Percentiles rank a stretch among this genome's conserved stretches.
phyloP scores from a whole-genome alignment of 805 yeast species.

The Metschnikowia cerradonensis region DNA sequence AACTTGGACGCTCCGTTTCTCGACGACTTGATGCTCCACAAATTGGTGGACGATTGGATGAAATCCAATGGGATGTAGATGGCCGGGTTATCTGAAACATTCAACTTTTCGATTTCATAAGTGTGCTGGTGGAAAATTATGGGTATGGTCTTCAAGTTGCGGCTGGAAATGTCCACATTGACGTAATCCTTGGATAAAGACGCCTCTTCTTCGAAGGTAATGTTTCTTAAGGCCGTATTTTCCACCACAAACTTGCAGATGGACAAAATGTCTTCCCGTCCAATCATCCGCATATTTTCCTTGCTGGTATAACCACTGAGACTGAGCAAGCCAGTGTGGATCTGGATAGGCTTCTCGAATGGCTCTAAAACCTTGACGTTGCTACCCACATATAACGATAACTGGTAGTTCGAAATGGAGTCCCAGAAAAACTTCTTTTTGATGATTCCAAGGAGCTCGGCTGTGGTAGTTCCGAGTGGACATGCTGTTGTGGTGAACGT shows the following conservation, averaged over 20 bases:
- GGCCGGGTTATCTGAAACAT: slow-evolving; percentile 84
- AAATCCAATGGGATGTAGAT: slow-evolving; percentile 80
- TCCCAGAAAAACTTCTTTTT: slow-evolving; percentile 76
- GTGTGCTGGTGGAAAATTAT: slow-evolving; percentile 76
- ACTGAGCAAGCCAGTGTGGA: slow-evolving; percentile 68
- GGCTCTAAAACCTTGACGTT: slow-evolving; percentile 67
- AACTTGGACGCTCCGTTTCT: slow-evolving; percentile 69
- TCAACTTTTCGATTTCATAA: slow-evolving; percentile 72
- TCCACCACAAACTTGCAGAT: slow-evolving; percentile 76
- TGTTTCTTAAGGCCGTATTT: slow-evolving; percentile 54
- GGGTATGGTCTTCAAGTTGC: slow-evolving; percentile 81
- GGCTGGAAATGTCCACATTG: slow-evolving; percentile 66
- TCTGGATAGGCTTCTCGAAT: slow-evolving; percentile 70
- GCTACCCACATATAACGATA: slow-evolving; percentile 73
- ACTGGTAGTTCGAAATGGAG: slow-evolving; percentile 65
- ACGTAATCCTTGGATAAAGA: slow-evolving; percentile 60
- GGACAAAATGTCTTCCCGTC: slow-evolving; percentile 78
- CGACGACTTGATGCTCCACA: slow-evolving; percentile 63
- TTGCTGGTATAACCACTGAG: slow-evolving; percentile 74
- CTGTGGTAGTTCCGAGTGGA: slow-evolving; percentile 70
- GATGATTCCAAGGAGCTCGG: slow-evolving; percentile 65
- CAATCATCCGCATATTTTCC: slow-evolving; percentile 75
- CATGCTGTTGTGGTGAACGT: slow-evolving; percentile 82
- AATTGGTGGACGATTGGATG: slow-evolving; percentile 73
- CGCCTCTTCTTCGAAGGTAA: slow-evolving; percentile 69